A percentile compares a stretch with the other conserved stretches of the same genome.
These are phyloP conservation scores for Saccharomycopsis sp. DNA, from an alignment of 805 yeast genomes.

Conservation along the genomic window DNA sequence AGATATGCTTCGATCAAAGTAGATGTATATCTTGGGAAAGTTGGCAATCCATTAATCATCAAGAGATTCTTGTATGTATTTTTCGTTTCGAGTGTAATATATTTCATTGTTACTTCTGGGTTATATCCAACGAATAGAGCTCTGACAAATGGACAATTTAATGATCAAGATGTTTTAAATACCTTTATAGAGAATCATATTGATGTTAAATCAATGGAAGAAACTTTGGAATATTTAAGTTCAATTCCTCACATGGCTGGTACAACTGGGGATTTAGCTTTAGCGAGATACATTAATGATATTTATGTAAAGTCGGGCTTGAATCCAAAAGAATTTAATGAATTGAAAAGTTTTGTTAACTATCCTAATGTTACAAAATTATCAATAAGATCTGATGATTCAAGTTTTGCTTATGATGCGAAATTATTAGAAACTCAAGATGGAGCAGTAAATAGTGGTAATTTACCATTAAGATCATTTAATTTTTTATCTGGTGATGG, in stretches of 20 bases:
- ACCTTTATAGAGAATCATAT: constrained; percentile 44
- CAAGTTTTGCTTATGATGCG: constrained; percentile 28
- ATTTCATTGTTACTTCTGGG: constrained; percentile 52
- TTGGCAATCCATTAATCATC: constrained; percentile 36
- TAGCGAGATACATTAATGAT: constrained; percentile 58
- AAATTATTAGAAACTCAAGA: constrained; percentile 29
- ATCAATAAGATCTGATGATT: constrained; percentile 26
- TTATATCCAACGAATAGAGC: constrained; percentile 38
- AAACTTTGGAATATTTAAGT: constrained; percentile 62
- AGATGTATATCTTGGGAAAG: constrained; percentile 42
- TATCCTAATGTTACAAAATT: constrained; percentile 46
- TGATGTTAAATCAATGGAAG: constrained; percentile 52
- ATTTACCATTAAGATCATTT: constrained; percentile 39
- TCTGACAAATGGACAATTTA: constrained; percentile 49
- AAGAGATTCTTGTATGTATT: constrained; percentile 69
- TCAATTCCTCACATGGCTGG: constrained; percentile 86
- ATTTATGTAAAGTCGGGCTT: constrained; percentile 55
- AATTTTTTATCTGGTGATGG: constrained; percentile 65
- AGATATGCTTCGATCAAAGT: constrained; percentile 32
- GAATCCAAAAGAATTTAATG: constrained; percentile 41
- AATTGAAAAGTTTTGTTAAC: constrained; percentile 51
- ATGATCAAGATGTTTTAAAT: constrained; percentile 48
- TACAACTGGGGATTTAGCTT: constrained; percentile 72
- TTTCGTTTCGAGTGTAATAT: constrained; percentile 51
- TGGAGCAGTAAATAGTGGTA: not conserved